Percentiles rank a stretch among this genome's conserved stretches.
Evolutionary conservation across 768 basidiomycete species (phyloP).

Genomic region (Harrya chromipes): DNA sequence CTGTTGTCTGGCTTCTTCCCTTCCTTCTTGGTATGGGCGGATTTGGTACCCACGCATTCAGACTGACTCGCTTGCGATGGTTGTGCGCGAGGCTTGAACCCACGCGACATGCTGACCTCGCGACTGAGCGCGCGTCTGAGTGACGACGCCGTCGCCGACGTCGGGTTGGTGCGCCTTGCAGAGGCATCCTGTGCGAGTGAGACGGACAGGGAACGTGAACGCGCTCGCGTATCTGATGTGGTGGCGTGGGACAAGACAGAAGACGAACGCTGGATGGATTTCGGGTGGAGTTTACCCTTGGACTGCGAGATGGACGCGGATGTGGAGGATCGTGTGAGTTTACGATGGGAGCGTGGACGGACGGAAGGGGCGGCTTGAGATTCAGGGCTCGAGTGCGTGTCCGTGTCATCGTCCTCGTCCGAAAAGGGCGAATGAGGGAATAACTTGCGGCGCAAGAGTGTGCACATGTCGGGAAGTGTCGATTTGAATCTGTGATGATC

Average conservation of each 20-base stretch:
- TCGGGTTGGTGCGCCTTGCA: slow-evolving; percentile 32
- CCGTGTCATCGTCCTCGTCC: slow-evolving; percentile 35
- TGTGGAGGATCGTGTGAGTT: slow-evolving; percentile 13
- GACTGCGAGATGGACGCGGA: slow-evolving; percentile 4
- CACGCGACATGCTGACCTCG: slow-evolving; percentile 76
- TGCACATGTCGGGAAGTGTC: slow-evolving; percentile 49
- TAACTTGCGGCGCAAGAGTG: slow-evolving; percentile 61
- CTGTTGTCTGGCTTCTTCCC: slow-evolving; percentile 4
- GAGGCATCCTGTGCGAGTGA: slow-evolving; percentile 64
- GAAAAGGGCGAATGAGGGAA: slow-evolving; percentile 64
- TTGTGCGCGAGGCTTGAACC: slow-evolving; percentile 49
- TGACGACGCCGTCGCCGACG: slow-evolving; percentile 32
- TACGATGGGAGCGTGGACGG: slow-evolving; percentile 10
- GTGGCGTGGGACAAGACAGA: slow-evolving; percentile 16
- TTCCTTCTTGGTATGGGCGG: slow-evolving; percentile 8
- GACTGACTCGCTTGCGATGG: slow-evolving; percentile 12
- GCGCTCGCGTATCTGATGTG: slow-evolving; percentile 35
- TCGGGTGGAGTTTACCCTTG: slow-evolving; percentile 7
- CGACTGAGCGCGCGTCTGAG: slow-evolving; percentile 59
- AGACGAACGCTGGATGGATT: slow-evolving; percentile 24
- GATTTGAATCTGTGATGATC: slow-evolving; percentile 48
- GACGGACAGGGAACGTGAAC: slow-evolving; percentile 64
- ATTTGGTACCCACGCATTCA: slow-evolving; percentile 15
- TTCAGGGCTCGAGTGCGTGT: slow-evolving; percentile 8
- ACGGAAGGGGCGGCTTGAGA: slow-evolving; percentile 1